A percentile compares a stretch with the other conserved stretches of the same genome.
phyloP scores from a whole-genome alignment of 305 asterid species.

The Ilex paraguariensis region DNA sequence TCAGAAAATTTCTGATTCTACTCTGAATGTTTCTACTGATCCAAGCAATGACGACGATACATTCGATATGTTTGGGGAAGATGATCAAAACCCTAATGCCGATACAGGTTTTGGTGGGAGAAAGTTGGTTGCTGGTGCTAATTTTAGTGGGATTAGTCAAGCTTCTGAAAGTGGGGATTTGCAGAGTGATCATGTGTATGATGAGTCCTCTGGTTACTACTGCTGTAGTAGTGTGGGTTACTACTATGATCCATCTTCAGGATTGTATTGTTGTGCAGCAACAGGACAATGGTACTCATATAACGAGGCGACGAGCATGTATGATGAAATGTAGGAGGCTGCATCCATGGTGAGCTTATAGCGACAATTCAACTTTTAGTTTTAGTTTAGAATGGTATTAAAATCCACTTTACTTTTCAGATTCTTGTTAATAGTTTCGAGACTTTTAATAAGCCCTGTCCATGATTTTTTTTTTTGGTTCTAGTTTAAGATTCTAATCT shows the following conservation, averaged over 20 bases:
- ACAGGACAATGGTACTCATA: constrained; percentile 88
- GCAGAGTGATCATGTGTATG: constrained; percentile 68
- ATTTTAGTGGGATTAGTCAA: constrained; percentile 20
- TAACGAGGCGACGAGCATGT: constrained; percentile 55
- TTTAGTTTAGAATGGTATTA: too few relatives aligned
- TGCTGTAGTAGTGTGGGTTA: constrained; percentile 87
- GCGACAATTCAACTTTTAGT: neutral
- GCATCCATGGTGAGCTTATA: neutral
- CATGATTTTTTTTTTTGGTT: too few relatives aligned
- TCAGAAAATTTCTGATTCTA: constrained; percentile 26
- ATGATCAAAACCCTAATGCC: constrained; percentile 41
- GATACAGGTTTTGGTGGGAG: constrained; percentile 41
- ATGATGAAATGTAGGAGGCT: constrained; percentile 51
- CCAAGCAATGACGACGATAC: constrained; percentile 28
- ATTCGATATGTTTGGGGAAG: constrained; percentile 88
- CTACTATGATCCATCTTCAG: constrained; percentile 87
- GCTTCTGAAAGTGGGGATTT: constrained; percentile 39
- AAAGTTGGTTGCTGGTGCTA: constrained; percentile 13
- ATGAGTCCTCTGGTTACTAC: constrained; percentile 89
- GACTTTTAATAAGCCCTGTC: too few relatives aligned
- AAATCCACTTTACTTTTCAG: too few relatives aligned
- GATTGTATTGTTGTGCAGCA: too few relatives aligned
- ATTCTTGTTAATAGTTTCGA: too few relatives aligned
- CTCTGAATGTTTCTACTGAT: constrained; percentile 9
- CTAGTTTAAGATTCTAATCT: too few relatives aligned